Evolutionary conservation across 192 early-diverging fungal genomes (phyloP), one percentile per base, ranked within the genome.

Genomic region (Coemansia sp.): DNA sequence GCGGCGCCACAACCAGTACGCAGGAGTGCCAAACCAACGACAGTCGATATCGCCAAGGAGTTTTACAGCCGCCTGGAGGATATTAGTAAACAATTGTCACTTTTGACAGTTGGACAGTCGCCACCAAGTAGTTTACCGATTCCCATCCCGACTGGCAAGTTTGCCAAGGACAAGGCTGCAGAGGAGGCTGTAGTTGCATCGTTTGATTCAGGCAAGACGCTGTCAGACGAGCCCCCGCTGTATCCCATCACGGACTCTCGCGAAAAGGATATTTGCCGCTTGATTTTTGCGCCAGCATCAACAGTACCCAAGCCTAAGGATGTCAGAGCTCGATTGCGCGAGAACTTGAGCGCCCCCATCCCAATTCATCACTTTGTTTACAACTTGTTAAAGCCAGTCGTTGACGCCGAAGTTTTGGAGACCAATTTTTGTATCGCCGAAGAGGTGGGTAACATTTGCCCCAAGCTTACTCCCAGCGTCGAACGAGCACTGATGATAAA

Each of bases 401-500:
- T 75, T 0, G 57, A 70, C 9, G 62, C 71, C 10, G 63, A 73
- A 0, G n/a, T 65, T 5, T 38, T 83, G 3, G 61, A 69, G 1
- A 15, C 15, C 2, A 64, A 67, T 34, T 83, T 83, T 46, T 55
- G 62, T 36, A 78, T 83, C 61, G 72, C 77, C 24, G 80, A 83
- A 57, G 31, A 78, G n/a, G 71, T 73, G 9, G 80, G 80, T 16
- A 78, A 83, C 22, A 71, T 79, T 8, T 75, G 73, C 39, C 81
- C 76, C 0, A 72, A 36, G 27, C 74, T 84, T 41, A 76, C 81
- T 0, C 73, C 78, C 3, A 64, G 74, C 15, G 58, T 79, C 0
- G 81, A 84, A 38, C 64, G 63, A 24, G 81, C 81, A 0, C 47
- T 84, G 3, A 55, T 64, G 20, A 72, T 79, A 7, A 64, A 61